Base-by-base conservation (phyloP, 352 stramenopile genomes). In the Phytophthora multivora region DNA sequence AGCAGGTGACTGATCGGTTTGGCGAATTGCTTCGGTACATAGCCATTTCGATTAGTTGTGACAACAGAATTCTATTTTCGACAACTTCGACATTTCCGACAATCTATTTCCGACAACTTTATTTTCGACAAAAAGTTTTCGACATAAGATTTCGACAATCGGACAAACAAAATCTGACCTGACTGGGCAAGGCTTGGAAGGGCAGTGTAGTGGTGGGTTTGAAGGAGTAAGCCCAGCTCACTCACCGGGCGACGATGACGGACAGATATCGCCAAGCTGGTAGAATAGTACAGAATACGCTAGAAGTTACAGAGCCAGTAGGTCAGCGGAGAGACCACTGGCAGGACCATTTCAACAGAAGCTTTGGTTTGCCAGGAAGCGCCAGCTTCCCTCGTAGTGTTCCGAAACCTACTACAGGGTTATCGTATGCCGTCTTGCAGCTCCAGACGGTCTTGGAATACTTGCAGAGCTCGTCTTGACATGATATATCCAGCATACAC, bases 161-260 rank as follows among this genome's bases (percentile, higher is more conserved):
- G 11, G 25, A 50, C 39, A 59, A 10, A 30, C 23, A 13, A 9
- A 30, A 58, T 25, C 13, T 35, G 28, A 43, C 8, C 11, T 49
- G 30, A 53, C 36, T 54, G 42, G 33, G 21, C 30, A 49, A 49
- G 53, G 33, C 53, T 62, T 54, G 53, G 42, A 35, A 52, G 53
- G 53, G 53, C 43, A 23, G 43, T 54, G 53, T 54, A 62, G 53
- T 43, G 38, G 38, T 31, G 38, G 38, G 38, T 43, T 43, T 43
- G n/a, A 19, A 16, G n/a, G 38, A 43, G 38, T 19, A 43, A 43
- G 38, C 38, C 38, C 38, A 43, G 38, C 38, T n/a, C 16, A 43
- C 16, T 43, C 38, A 43, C 38, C 3, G 6, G 38, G n/a, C 16
- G 38, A 25, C 38, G 38, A 25, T n/a, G 16, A 43, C 38, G n/a